Conservation (phyloP, 2,329 filamentous ascomycete genomes). For the Trichophyton equinum region DNA sequence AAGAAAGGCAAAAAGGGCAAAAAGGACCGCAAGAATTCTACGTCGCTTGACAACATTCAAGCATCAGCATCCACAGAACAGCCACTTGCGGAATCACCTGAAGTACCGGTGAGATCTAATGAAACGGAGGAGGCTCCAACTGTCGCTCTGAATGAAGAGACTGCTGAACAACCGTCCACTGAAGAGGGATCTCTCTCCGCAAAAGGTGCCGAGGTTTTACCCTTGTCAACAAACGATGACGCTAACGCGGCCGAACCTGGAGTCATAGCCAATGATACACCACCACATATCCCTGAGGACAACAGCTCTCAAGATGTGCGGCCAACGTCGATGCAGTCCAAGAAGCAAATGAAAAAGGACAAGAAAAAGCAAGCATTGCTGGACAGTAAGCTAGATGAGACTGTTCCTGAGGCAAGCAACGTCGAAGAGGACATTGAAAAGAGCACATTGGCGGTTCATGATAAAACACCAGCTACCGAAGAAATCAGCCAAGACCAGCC, state of each 20-base stretch:
- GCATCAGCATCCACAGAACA: not conserved
- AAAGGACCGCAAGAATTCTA: not conserved
- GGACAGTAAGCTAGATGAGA: not conserved
- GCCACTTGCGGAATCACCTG: not conserved
- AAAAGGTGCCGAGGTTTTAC: not conserved
- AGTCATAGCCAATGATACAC: slow-evolving; percentile 5
- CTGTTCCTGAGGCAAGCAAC: not conserved
- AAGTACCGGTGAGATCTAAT: not conserved
- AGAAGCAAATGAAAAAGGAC: slow-evolving; percentile 15
- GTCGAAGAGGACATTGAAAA: not conserved
- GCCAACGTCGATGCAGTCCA: slow-evolving; percentile 10
- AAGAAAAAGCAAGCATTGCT: slow-evolving; percentile 10
- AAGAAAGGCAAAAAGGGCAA: slow-evolving; percentile 13
- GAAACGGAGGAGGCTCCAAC: not conserved
- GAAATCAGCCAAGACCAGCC: not conserved
- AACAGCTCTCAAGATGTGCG: slow-evolving; percentile 4
- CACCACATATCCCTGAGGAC: slow-evolving; percentile 6
- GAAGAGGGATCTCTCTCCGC: not conserved
- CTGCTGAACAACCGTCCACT: not conserved
- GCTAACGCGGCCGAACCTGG: not conserved
- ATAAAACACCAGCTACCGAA: slow-evolving; percentile 1
- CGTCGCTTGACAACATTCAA: not conserved
- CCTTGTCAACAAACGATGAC: not conserved
- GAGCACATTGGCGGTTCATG: not conserved
- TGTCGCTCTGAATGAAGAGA: not conserved